Base-by-base conservation (phyloP, 176 grass and related monocot genomes). In the Guadua angustifolia region DNA sequence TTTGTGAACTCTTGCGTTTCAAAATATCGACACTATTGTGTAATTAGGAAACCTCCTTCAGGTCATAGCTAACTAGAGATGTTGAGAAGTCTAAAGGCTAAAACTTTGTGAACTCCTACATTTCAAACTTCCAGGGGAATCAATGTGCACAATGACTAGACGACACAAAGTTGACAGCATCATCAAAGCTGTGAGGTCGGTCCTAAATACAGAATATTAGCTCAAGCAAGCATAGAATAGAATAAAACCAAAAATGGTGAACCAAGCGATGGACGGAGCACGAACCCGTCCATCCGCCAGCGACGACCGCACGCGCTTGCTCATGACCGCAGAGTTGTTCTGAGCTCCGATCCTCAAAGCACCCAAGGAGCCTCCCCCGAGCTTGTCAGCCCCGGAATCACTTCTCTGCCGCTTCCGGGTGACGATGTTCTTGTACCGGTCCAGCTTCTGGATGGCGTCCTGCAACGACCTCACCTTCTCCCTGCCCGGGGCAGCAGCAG, bases 291-390 rank as follows among this genome's bases (percentile, higher is more conserved):
- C 84, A 64, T 97, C 94, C 0, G 67, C 53, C 47, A 94, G 66
- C 17, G 92, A 97, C 17, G 94, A 94, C 68, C 94, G 89, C 71
- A 86, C 86, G 0, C 92, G 92, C 77, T 92, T 97, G 85, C 86
- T 97, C 7, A 85, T 38, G 75, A 84, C 78, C 7, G 77, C 47
- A 64, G 85, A 90, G 77, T 74, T 97, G 76, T 89, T 87, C 69
- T 92, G 91, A 52, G 87, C 77, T 14, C 91, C 92, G 9, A 88
- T 73, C 25, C 80, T 86, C 44, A 90, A 70, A 10, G 83, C 45
- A 44, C 83, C 87, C 6, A 78, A 75, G 2, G 79, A 85, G 51
- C 82, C 78, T 24, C n/a, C 62, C 11, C 82, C 65, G 67, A 71
- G 46, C 71, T 92, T 93, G 18, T 84, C 89, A 29, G 79, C 64